Conservation (phyloP, 345 rosid species). For the Camelina laxa region DNA sequence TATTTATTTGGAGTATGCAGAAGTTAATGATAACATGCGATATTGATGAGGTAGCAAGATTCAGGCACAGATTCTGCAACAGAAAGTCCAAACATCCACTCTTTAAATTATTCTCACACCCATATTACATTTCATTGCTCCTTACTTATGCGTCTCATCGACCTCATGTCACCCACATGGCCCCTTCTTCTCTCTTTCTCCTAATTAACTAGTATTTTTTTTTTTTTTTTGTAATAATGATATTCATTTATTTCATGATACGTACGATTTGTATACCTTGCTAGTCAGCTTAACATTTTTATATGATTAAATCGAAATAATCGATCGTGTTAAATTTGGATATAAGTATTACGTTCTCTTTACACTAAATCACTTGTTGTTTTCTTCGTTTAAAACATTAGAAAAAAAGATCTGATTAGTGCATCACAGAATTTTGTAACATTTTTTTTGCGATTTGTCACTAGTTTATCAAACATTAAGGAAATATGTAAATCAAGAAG, state of each 20-base stretch:
- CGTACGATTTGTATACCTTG: no score
- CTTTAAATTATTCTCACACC: slow-evolving; percentile 44
- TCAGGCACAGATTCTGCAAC: slow-evolving; percentile 55
- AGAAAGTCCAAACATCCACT: slow-evolving; percentile 38
- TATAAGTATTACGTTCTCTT: not conserved
- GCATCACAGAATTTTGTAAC: not conserved
- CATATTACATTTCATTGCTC: slow-evolving; percentile 23
- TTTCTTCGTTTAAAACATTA: not conserved
- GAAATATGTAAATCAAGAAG: not conserved
- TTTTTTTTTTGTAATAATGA: not conserved
- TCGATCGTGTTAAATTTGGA: not conserved
- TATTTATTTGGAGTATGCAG: slow-evolving; percentile 29
- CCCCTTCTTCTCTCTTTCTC: slow-evolving; percentile 4
- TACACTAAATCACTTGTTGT: not conserved
- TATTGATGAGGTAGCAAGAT: slow-evolving; percentile 50
- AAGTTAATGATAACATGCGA: slow-evolving; percentile 39
- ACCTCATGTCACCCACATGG: slow-evolving; percentile 40
- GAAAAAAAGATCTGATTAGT: not conserved
- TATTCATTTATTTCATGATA: not conserved
- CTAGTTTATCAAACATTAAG: no score
- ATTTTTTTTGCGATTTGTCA: not conserved
- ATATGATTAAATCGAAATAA: not conserved
- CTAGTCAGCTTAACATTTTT: not conserved
- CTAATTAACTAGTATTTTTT: not conserved
- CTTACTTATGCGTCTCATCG: slow-evolving; percentile 38